Evolutionary conservation across 306 rosid genomes (phyloP).

Genomic region (Cucurbita ficifolia): DNA sequence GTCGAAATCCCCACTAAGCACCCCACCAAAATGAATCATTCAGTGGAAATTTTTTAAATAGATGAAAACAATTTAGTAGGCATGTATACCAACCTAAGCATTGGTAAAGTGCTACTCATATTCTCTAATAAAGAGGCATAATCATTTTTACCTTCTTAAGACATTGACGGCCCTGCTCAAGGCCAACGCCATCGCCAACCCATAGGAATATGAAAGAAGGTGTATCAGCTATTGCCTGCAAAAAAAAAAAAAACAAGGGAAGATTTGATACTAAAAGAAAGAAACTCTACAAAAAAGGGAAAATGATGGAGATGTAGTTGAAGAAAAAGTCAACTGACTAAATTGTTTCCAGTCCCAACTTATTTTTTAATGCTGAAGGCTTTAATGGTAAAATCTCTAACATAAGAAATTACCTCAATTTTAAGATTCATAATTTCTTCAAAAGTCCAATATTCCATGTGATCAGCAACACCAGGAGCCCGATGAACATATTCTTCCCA

Average conservation of each 20-base stretch:
- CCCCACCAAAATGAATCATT: constrained; percentile 14
- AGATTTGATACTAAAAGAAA: background rate
- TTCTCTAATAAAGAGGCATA: constrained; percentile 1
- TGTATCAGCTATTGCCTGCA: constrained; percentile 93
- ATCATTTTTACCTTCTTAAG: constrained; percentile 62
- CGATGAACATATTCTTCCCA: constrained; percentile 99
- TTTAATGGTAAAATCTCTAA: background rate
- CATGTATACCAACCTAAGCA: background rate
- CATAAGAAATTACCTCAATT: constrained; percentile 54
- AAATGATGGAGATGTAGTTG: background rate
- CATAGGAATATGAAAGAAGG: constrained; percentile 98
- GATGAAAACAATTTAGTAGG: background rate
- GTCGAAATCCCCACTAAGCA: constrained; percentile 94
- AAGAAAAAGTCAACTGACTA: background rate
- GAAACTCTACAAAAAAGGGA: background rate
- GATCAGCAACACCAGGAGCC: constrained; percentile 99
- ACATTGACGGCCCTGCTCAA: constrained; percentile 99
- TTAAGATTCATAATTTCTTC: constrained; percentile 98
- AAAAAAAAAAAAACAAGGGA: background rate
- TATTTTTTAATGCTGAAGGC: background rate
- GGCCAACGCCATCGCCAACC: constrained; percentile 98
- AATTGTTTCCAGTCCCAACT: background rate
- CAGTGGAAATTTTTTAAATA: background rate
- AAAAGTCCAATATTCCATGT: constrained; percentile 90
- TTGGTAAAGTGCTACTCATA: background rate